Base-by-base conservation (phyloP, 148 eudicot genomes). In the Drosera capensis region DNA sequence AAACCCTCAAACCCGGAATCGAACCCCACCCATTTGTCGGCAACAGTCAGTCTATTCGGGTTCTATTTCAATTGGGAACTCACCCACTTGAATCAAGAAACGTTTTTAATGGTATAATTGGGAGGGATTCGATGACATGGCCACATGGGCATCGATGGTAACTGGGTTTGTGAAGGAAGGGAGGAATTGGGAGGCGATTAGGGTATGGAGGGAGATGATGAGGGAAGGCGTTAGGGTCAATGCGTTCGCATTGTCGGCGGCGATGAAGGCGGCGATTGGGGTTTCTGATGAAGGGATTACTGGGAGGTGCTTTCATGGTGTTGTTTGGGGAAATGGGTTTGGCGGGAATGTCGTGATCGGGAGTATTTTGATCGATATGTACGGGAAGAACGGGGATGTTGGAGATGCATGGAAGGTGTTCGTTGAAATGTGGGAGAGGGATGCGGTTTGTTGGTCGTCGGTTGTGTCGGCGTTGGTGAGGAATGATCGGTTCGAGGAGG, bases 61-160 rank as follows among this genome's bases (percentile, higher is more conserved):
- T 46, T 82, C 17, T 86, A 86, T 60, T 79, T 73, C 50, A 86
- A 30, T 22, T 78, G 54, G 62, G 81, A 18, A 21, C 59, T 0
- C 23, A 68, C n/a, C n/a, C n/a, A n/a, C n/a, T n/a, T n/a, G n/a
- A n/a, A n/a, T n/a, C n/a, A n/a, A n/a, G n/a, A n/a, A n/a, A n/a
- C n/a, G n/a, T n/a, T n/a, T n/a, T n/a, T n/a, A n/a, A n/a, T n/a
- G 75, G 65, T 14, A 57, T 86, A 58, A 36, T 14, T 47, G 34
- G 42, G n/a, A 86, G 67, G 52, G 96, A 86, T 62, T 88, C 72
- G 25, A 68, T 86, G 28, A 73, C 96, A 2, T n/a, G n/a, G n/a
- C n/a, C n/a, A n/a, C n/a, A n/a, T 86, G 96, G 94, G 73, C 84
- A 29, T 86, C 87, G 14, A 79, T 86, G 78, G 61, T 82, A 8